phyloP scores from a whole-genome alignment of 2,329 filamentous ascomycete species.

The Pseudogymnoascus verrucosus region DNA sequence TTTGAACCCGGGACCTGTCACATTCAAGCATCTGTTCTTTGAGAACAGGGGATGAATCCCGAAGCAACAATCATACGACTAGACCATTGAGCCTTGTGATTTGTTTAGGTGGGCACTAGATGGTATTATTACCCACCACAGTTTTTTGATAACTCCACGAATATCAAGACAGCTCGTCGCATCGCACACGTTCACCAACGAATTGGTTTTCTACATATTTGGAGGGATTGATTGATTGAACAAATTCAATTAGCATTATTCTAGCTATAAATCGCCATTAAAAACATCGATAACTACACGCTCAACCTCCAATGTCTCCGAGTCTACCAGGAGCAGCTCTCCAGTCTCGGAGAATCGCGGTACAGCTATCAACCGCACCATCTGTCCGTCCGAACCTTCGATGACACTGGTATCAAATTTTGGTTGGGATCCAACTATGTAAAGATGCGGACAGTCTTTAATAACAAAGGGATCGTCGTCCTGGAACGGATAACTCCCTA shows the following conservation, averaged over 20 bases:
- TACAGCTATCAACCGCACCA: conserved; percentile 70
- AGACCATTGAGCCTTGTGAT: conserved; percentile 27
- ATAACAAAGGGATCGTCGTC: conserved; percentile 88
- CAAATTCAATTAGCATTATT: not conserved
- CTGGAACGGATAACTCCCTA: conserved; percentile 94
- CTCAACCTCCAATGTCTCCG: conserved; percentile 75
- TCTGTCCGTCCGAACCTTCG: conserved; percentile 57
- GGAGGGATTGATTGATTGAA: not conserved
- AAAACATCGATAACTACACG: conserved; percentile 48
- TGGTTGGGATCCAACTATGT: conserved; percentile 81
- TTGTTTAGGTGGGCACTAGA: not conserved
- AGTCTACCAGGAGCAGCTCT: conserved; percentile 75
- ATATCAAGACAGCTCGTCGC: not conserved
- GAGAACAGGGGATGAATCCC: conserved; percentile 24
- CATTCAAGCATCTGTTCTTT: conserved; percentile 21
- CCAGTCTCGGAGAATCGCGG: conserved; percentile 73
- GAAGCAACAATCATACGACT: conserved; percentile 35
- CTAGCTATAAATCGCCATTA: not conserved
- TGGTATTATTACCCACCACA: not conserved
- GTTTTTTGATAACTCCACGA: not conserved
- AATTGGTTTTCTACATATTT: not conserved
- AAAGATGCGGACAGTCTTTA: conserved; percentile 77
- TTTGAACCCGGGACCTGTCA: conserved; percentile 33
- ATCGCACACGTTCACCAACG: not conserved
- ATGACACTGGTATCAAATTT: conserved; percentile 66